Evolutionary conservation across 495 filamentous ascomycete species (phyloP).

Genomic region (Podospora sp.): DNA sequence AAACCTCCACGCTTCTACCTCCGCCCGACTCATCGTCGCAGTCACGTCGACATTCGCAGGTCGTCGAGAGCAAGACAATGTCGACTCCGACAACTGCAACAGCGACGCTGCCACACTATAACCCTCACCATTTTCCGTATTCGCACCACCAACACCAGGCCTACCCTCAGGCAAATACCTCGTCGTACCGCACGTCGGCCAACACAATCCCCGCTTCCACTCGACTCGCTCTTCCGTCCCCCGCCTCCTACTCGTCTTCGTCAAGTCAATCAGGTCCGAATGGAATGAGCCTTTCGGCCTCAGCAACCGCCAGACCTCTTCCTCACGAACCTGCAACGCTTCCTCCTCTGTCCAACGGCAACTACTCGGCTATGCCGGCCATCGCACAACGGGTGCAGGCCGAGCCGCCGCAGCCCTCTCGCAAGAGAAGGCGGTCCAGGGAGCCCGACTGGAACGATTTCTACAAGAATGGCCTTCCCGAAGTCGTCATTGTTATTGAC

Average conservation of each 20-base stretch:
- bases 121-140: slow-evolving; percentile 67
- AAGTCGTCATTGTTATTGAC: slow-evolving; percentile 94
- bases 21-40: slow-evolving; percentile 14
- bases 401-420: slow-evolving; percentile 34
- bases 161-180: slow-evolving; percentile 38
- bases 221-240: slow-evolving; percentile 48
- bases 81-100: slow-evolving; percentile 84
- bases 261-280: slow-evolving; percentile 40
- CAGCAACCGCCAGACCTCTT: slow-evolving; percentile 36
- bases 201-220: slow-evolving; percentile 55
- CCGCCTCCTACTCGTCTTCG: slow-evolving; percentile 38
- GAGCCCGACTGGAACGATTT: slow-evolving; percentile 85
- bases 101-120: slow-evolving; percentile 66
- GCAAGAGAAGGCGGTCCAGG: slow-evolving; percentile 61
- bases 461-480: slow-evolving; percentile 89
- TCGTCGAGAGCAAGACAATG: slow-evolving; percentile 54
- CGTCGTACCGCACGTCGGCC: slow-evolving; percentile 55
- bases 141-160: slow-evolving; percentile 65
- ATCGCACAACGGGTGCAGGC: slow-evolving; percentile 35
- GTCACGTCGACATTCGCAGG: slow-evolving; percentile 26
- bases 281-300: slow-evolving; percentile 37
- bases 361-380: slow-evolving; percentile 43
- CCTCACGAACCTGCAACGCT: slow-evolving; percentile 36
- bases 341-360: slow-evolving; percentile 25
- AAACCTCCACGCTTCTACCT: not conserved